Evolutionary conservation across 805 yeast genomes (phyloP), one percentile per base, ranked within the genome.

Genomic region (Pichia californica): DNA sequence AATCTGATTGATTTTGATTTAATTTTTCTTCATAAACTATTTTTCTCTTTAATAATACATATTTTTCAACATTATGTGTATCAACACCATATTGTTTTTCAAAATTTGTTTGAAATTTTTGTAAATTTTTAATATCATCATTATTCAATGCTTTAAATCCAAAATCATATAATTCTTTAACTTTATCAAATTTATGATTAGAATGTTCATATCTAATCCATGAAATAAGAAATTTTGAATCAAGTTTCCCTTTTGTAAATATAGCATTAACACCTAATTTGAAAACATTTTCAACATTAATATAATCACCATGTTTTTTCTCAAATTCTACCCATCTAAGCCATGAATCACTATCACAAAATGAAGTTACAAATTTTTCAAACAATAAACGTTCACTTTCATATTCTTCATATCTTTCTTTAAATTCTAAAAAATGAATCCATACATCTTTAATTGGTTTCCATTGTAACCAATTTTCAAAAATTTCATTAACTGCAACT

Each of bases 381-480:
- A 67, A 88, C 0, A 88, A 62, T 2, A 64, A 56, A 47, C 96
- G 62, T 4, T 73, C 86, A 35, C 78, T 76, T 11, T 69, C 76
- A 47, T 56, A 60, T 16, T 67, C 72, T 19, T 51, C 50, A 53
- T 83, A 81, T 40, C 96, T 66, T 40, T 67, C 73, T 58, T 87
- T 95, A 64, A 88, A 80, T 42, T 75, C 76, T 21, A 87, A 66
- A 55, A 74, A 89, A 3, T 89, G 76, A 40, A 71, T 74, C 93
- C 95, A 89, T 0, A 85, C 93, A 11, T 71, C 65, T 2, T 59
- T 47, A 4, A 55, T 54, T 0, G 96, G 96, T 48, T 76, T 77
- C 88, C 94, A 84, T 21, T 68, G 65, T 40, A 84, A 65, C 99
- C 99, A 91, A 44, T 83, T 70, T 46, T 80, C 79, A 61, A 82